Evolutionary conservation across 2,329 filamentous ascomycete species (phyloP).

Genomic region (Colletotrichum australisinense): DNA sequence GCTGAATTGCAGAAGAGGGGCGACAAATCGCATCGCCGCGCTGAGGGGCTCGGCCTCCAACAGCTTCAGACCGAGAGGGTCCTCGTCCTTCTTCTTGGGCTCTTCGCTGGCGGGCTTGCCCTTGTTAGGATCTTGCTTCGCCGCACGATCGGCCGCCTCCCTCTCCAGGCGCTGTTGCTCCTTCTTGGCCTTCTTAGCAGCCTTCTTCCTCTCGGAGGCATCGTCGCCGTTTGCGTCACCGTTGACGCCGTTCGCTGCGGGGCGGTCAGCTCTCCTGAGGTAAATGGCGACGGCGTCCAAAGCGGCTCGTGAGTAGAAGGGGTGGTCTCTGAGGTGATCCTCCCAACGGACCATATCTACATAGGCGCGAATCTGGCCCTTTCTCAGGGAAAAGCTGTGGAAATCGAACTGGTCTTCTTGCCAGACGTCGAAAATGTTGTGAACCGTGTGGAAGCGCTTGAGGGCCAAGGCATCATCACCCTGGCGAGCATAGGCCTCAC

Average conservation of each 20-base stretch:
- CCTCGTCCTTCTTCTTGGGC: conserved; percentile 85
- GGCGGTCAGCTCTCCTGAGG: conserved; percentile 80
- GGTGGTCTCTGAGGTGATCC: conserved; percentile 89
- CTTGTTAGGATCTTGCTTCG: conserved; percentile 88
- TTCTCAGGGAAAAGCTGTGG: conserved; percentile 96
- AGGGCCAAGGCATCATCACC: conserved; percentile 86
- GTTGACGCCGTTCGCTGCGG: conserved; percentile 72
- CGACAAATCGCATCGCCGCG: conserved; percentile 88
- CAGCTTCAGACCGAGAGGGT: conserved; percentile 85
- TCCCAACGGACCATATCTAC: conserved; percentile 98
- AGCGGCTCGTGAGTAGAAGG: conserved; percentile 89
- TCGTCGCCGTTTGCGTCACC: conserved; percentile 64
- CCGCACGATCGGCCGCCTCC: conserved; percentile 81
- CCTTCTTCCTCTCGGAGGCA: conserved; percentile 83
- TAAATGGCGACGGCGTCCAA: conserved; percentile 86
- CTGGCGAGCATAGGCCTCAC: conserved; percentile 86
- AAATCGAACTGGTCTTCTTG: conserved; percentile 99
- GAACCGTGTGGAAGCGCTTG: conserved; percentile 90
- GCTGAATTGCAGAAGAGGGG: conserved; percentile 83
- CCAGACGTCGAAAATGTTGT: conserved; percentile 96
- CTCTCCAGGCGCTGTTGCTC: conserved; percentile 74
- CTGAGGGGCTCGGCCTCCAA: conserved; percentile 86
- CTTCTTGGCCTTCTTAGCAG: conserved; percentile 89
- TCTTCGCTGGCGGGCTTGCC: conserved; percentile 66
- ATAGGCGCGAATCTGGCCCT: conserved; percentile 95